Evolutionary conservation across 352 stramenopile genomes (phyloP).

Genomic region (Thraustotheca clavata): DNA sequence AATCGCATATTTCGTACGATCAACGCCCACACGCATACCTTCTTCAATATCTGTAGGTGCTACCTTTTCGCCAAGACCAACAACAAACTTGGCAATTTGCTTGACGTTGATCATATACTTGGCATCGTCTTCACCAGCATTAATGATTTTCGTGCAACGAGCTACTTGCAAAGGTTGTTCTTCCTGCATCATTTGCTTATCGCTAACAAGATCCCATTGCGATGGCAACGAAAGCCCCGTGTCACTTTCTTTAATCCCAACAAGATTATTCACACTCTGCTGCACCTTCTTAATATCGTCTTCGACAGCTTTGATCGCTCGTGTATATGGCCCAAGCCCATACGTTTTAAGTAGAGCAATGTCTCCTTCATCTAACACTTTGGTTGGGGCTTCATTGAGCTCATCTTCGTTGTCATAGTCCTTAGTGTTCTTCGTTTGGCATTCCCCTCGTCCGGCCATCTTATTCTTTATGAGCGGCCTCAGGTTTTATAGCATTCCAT

Average conservation of each 20-base stretch:
- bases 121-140: conserved; percentile 89
- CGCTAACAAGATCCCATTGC: conserved; percentile 98
- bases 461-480: conserved; percentile 17
- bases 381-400: conserved; percentile 61
- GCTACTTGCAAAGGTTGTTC: conserved; percentile 96
- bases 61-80: conserved; percentile 97
- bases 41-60: conserved; percentile 99
- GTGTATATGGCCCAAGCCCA: conserved; percentile 95
- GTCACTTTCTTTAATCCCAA: conserved; percentile 98
- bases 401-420: conserved; percentile 94
- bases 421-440: conserved; percentile 93
- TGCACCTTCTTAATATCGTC: conserved; percentile 98
- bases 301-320: conserved; percentile 95
- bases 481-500: conserved; percentile 6
- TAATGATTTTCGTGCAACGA: conserved; percentile 94
- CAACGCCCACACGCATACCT: conserved; percentile 98
- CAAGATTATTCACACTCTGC: conserved; percentile 85
- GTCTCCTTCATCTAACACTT: conserved; percentile 90
- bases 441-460: conserved; percentile 62
- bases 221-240: conserved; percentile 96
- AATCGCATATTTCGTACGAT: conserved; percentile 96
- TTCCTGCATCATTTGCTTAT: conserved; percentile 99
- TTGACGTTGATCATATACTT: conserved; percentile 99
- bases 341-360: conserved; percentile 99
- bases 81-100: conserved; percentile 99